Percentiles rank a stretch among this genome's conserved stretches.
phyloP scores from a whole-genome alignment of 108 stramenopile species.

The Nitzschia palea region DNA sequence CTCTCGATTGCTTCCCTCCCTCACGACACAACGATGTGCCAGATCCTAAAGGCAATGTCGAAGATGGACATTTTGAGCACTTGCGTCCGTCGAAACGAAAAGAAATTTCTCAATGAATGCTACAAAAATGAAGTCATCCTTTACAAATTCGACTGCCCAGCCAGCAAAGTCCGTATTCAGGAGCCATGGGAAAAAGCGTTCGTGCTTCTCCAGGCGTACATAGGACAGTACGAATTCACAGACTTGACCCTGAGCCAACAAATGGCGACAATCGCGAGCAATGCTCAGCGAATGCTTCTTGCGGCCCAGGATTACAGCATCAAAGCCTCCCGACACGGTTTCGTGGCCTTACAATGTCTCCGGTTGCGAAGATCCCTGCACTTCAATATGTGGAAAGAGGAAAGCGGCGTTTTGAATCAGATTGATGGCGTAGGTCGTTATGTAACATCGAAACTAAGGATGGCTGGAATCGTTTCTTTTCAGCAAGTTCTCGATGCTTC shows the following conservation, averaged over 20 bases:
- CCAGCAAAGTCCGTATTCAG: constrained; percentile 77
- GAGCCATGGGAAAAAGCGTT: constrained; percentile 76
- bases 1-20: constrained; percentile 63
- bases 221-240: constrained; percentile 59
- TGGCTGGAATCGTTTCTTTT: constrained; percentile 63
- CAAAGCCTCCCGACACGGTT: constrained; percentile 62
- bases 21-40: constrained; percentile 51
- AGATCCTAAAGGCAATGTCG: constrained; percentile 66
- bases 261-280: constrained; percentile 56
- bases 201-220: constrained; percentile 78
- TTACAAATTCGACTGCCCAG: constrained; percentile 73
- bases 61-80: constrained; percentile 61
- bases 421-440: constrained; percentile 61
- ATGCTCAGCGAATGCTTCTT: constrained; percentile 63
- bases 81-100: constrained; percentile 74
- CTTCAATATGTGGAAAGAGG: constrained; percentile 61
- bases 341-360: constrained; percentile 57
- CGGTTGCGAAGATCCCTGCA: constrained; percentile 59
- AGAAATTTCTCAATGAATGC: constrained; percentile 75
- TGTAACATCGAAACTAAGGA: constrained; percentile 40
- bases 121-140: constrained; percentile 60
- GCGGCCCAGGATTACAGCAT: constrained; percentile 76
- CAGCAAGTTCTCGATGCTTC: constrained; percentile 60
- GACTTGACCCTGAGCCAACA: constrained; percentile 72
- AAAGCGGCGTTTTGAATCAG: constrained; percentile 79